Percentiles rank a stretch among this genome's conserved stretches.
These are phyloP conservation scores for Jamesozyma rosinii DNA, from an alignment of 805 yeast species.

Conservation along the genomic window DNA sequence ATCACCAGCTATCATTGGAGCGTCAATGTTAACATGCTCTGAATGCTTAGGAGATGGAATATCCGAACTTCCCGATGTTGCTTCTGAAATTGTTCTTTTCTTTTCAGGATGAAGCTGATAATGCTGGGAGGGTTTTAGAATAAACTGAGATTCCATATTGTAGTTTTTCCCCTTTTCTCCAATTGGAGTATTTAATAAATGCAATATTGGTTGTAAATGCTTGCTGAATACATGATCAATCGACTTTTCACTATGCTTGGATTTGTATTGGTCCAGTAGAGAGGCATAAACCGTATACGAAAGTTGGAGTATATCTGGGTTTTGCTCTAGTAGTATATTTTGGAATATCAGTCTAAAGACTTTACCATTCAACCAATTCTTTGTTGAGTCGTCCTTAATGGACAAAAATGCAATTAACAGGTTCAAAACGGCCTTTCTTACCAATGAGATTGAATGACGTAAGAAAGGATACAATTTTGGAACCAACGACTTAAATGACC, in stretches of 20 bases:
- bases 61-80: conserved; percentile 20
- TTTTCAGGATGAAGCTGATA: conserved; percentile 28
- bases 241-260: conserved; percentile 29
- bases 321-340: conserved; percentile 83
- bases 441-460: conserved; percentile 87
- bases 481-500: conserved; percentile 65
- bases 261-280: conserved; percentile 41
- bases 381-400: conserved; percentile 40
- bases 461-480: conserved; percentile 88
- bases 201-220: conserved; percentile 53
- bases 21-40: conserved; percentile 75
- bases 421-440: conserved; percentile 76
- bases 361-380: conserved; percentile 71
- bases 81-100: conserved; percentile 26
- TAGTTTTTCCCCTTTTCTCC: conserved; percentile 87
- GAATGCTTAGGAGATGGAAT: conserved; percentile 46
- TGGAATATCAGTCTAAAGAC: conserved; percentile 73
- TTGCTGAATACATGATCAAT: conserved; percentile 46
- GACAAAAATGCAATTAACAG: conserved; percentile 70
- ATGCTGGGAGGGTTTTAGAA: conserved; percentile 62
- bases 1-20: conserved; percentile 88
- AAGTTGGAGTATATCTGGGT: conserved; percentile 54
- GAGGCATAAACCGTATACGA: conserved; percentile 54
- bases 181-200: conserved; percentile 81
- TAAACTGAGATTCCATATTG: conserved; percentile 64